These are phyloP conservation scores for Dunaliella sp. DNA, from an alignment of 139 green algal genomes.

Conservation along the genomic window DNA sequence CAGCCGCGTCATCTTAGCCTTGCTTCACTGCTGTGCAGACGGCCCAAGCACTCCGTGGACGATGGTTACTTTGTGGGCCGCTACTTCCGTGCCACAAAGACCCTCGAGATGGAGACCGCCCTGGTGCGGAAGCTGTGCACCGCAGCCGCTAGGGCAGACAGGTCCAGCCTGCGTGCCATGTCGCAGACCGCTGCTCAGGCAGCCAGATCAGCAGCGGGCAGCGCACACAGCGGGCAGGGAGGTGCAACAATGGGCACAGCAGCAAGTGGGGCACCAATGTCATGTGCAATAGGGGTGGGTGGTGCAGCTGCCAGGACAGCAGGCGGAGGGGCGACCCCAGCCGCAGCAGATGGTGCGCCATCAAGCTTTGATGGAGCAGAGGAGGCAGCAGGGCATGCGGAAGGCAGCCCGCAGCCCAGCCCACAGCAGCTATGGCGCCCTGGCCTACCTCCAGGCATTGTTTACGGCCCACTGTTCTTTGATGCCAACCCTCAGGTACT, in stretches of 20 bases:
- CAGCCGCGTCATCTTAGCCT: no score
- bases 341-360: neutral
- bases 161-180: conserved; percentile 6
- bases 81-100: conserved; percentile 26
- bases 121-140: conserved; percentile 20
- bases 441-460: conserved; percentile 19
- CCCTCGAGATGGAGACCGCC: conserved; percentile 31
- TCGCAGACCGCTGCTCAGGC: neutral
- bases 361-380: neutral
- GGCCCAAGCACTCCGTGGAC: conserved; percentile 21
- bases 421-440: conserved; percentile 22
- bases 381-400: neutral
- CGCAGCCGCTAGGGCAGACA: conserved; percentile 2
- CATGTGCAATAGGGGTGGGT: no score
- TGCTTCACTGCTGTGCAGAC: conserved; percentile 8
- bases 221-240: neutral
- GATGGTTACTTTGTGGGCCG: conserved; percentile 36
- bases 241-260: neutral
- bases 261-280: no score
- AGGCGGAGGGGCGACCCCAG: neutral
- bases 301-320: neutral
- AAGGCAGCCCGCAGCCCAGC: no score
- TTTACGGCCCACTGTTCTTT: conserved; percentile 21
- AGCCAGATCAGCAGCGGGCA: conserved; percentile 11
- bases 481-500: neutral